phyloP scores from a whole-genome alignment of 2,329 filamentous ascomycete genomes.

The Knufia fluminis region DNA sequence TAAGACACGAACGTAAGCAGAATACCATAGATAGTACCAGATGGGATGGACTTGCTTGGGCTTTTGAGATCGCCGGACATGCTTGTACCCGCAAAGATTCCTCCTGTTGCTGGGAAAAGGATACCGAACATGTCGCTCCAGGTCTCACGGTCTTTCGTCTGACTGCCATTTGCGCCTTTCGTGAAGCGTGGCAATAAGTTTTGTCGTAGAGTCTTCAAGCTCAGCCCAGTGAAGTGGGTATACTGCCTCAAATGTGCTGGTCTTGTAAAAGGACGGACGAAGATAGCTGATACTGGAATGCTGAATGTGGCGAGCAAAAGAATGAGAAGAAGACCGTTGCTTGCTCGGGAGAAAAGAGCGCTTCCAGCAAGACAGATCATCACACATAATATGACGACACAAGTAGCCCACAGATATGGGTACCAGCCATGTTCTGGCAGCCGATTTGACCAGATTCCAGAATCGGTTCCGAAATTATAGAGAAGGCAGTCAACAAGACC shows the following conservation, averaged over 20 bases:
- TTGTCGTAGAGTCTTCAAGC: slow-evolving; percentile 56
- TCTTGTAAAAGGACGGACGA: slow-evolving; percentile 59
- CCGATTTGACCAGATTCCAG: slow-evolving; percentile 48
- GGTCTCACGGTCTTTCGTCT: slow-evolving; percentile 54
- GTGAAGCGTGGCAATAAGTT: slow-evolving; percentile 64
- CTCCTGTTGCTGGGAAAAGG: slow-evolving; percentile 63
- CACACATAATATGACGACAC: slow-evolving; percentile 62
- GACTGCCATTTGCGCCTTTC: slow-evolving; percentile 52
- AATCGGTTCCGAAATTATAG: slow-evolving; percentile 57
- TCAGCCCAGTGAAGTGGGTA: slow-evolving; percentile 71
- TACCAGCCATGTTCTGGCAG: slow-evolving; percentile 67
- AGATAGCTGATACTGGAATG: slow-evolving; percentile 68
- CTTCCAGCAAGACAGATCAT: slow-evolving; percentile 70
- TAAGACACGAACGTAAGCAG: slow-evolving; percentile 68
- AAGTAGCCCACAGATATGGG: slow-evolving; percentile 65
- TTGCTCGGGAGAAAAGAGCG: slow-evolving; percentile 68
- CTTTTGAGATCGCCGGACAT: slow-evolving; percentile 83
- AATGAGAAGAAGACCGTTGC: slow-evolving; percentile 64
- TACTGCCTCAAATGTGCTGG: slow-evolving; percentile 38
- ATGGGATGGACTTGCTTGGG: slow-evolving; percentile 75
- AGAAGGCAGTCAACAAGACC: slow-evolving; percentile 75
- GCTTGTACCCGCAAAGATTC: slow-evolving; percentile 62
- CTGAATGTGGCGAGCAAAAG: slow-evolving; percentile 66
- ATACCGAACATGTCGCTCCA: slow-evolving; percentile 81
- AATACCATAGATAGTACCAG: slow-evolving; percentile 72